Base-by-base conservation (phyloP, 768 basidiomycete genomes). In the Hericium alpestre region DNA sequence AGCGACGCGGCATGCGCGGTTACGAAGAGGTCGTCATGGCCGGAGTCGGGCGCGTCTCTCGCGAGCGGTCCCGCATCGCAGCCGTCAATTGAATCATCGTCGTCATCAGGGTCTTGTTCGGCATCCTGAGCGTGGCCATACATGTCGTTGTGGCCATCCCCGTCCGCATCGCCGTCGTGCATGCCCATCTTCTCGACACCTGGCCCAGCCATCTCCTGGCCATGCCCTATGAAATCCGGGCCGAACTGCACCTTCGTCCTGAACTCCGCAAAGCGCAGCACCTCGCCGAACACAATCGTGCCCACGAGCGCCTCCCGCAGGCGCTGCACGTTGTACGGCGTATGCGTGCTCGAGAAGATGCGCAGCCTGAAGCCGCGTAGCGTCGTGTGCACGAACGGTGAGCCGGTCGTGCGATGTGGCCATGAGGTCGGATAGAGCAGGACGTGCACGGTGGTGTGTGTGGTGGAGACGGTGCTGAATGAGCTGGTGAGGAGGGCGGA, bases 221-320 rank as follows among this genome's bases (percentile, higher is more conserved):
- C 23, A 2, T 13, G 20, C 12, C 47, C 50, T 2, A 51, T 55
- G 3, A 49, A 51, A 4, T 54, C 54, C 5, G 16, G 15, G 9
- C 15, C 54, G 51, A 77, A 66, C n/a, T 62, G 65, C 12, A 74
- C 38, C 16, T 63, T 69, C 12, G 72, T 71, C 38, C 66, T 63
- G 53, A 76, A 65, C 50, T 74, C 64, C 60, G 76, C 72, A 16
- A 74, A 64, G 12, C 74, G 69, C 37, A 73, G 61, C 37, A 73
- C 67, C 25, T 76, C 71, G 38, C 76, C 77, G 10, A 69, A 65
- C 10, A 78, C 60, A 20, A 76, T 56, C 0, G 75, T 72, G 18
- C 67, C 62, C 18, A 76, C 62, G 38, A 77, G 56, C 54, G 74
- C 73, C 53, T 65, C 61, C 22, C 77, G 69, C 11, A 76, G 62